These are phyloP conservation scores for Citrus hindsii DNA, from an alignment of 345 rosid species.

Conservation along the genomic window DNA sequence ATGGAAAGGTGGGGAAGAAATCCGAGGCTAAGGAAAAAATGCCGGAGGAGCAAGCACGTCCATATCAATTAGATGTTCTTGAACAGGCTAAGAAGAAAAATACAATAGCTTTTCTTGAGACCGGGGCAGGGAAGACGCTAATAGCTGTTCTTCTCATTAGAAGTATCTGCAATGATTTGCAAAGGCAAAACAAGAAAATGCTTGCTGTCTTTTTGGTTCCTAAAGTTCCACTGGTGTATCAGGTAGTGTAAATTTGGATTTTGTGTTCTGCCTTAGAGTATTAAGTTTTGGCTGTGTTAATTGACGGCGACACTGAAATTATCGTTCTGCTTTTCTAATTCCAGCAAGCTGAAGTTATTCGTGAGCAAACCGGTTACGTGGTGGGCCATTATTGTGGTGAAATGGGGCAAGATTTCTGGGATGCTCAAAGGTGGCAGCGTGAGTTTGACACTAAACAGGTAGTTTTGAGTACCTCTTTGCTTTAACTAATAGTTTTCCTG, in stretches of 20 bases:
- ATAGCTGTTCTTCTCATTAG: constrained; percentile 90
- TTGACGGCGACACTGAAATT: constrained; percentile 10
- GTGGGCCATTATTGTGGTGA: constrained; percentile 98
- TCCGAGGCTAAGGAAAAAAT: constrained; percentile 60
- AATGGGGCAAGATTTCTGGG: constrained; percentile 97
- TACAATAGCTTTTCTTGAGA: constrained; percentile 96
- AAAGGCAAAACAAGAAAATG: constrained; percentile 64
- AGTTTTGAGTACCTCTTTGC: constrained; percentile 9
- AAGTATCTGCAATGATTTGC: constrained; percentile 61
- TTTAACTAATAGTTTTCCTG: neutral
- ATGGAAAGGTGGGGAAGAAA: constrained; percentile 46
- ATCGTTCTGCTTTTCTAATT: constrained; percentile 19
- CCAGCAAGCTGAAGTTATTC: constrained; percentile 98
- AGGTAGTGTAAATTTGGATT: constrained; percentile 42
- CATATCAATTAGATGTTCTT: constrained; percentile 92
- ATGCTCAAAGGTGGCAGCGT: constrained; percentile 85
- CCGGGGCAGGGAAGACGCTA: constrained; percentile 98
- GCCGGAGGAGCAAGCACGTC: constrained; percentile 84
- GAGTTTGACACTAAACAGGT: constrained; percentile 97
- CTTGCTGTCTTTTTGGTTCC: constrained; percentile 97
- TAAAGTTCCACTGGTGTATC: constrained; percentile 95
- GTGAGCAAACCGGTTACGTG: constrained; percentile 61
- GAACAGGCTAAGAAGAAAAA: constrained; percentile 90
- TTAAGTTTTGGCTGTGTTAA: neutral
- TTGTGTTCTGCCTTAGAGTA: neutral